These are phyloP conservation scores for Mortierella sp. DNA, from an alignment of 371 early-diverging fungal species.

Conservation along the genomic window DNA sequence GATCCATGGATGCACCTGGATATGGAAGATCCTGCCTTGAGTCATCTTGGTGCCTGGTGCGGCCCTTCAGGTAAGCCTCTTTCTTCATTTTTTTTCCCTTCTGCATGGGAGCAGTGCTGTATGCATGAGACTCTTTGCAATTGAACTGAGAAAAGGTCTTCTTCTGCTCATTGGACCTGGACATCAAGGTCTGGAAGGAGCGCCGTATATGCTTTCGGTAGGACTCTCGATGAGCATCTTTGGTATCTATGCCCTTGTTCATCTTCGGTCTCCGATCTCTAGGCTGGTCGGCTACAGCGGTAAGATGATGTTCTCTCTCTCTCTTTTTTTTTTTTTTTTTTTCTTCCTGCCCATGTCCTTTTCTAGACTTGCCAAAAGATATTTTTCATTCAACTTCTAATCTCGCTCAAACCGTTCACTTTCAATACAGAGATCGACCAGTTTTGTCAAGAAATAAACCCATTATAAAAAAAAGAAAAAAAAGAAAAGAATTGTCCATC, in stretches of 20 bases:
- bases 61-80: constrained; percentile 34
- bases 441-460: not conserved
- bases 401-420: not conserved
- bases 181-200: constrained; percentile 31
- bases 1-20: too few species aligned
- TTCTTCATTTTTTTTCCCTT: not conserved
- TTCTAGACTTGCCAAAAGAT: not conserved
- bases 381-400: too few species aligned
- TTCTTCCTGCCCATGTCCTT: not conserved
- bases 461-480: not conserved
- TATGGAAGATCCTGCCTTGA: constrained; percentile 18
- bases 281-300: constrained; percentile 49
- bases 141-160: not conserved
- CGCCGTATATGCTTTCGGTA: constrained; percentile 40
- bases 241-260: constrained; percentile 31
- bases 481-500: constrained; percentile 1
- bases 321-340: not conserved
- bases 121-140: not conserved
- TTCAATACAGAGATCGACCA: constrained; percentile 39
- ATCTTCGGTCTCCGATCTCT: constrained; percentile 36
- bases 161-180: not conserved
- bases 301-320: not conserved
- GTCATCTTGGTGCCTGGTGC: constrained; percentile 38
- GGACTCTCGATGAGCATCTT: constrained; percentile 39
- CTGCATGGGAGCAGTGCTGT: not conserved